Evolutionary conservation across 306 rosid genomes (phyloP).

Genomic region (Inga laurina): DNA sequence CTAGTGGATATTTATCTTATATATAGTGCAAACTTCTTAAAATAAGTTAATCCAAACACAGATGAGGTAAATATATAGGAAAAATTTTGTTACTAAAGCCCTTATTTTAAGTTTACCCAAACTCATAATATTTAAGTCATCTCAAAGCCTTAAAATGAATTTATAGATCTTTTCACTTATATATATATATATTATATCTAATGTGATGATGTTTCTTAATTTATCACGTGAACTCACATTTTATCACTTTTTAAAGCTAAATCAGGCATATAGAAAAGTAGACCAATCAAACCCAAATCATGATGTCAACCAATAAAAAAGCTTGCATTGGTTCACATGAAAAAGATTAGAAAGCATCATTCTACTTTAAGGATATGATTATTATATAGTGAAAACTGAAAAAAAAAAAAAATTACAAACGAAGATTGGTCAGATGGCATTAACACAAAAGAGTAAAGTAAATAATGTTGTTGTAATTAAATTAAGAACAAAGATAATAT

Average conservation of each 20-base stretch:
- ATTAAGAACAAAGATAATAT: not conserved
- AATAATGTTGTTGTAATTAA: not conserved
- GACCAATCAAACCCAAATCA: not conserved
- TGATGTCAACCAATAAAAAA: not conserved
- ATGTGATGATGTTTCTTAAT: not conserved
- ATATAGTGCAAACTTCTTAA: too few species aligned
- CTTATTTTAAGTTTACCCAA: too few species aligned
- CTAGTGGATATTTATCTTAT: too few species aligned
- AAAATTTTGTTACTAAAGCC: too few species aligned
- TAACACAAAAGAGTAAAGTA: not conserved
- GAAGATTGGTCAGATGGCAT: not conserved
- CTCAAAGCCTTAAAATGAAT: too few species aligned
- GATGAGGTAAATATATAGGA: too few species aligned
- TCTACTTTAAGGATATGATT: not conserved
- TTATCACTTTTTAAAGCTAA: not conserved
- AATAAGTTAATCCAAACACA: too few species aligned
- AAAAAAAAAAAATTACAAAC: not conserved
- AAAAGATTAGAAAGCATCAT: too few species aligned
- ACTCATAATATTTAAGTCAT: too few species aligned
- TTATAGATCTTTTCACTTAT: too few species aligned
- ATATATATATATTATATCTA: too few species aligned
- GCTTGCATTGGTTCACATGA: too few species aligned
- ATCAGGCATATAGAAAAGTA: not conserved
- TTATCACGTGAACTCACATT: not conserved
- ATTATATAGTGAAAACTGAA: not conserved